Conservation (phyloP, 495 filamentous ascomycete genomes). For the Cercophora newfieldiana region DNA sequence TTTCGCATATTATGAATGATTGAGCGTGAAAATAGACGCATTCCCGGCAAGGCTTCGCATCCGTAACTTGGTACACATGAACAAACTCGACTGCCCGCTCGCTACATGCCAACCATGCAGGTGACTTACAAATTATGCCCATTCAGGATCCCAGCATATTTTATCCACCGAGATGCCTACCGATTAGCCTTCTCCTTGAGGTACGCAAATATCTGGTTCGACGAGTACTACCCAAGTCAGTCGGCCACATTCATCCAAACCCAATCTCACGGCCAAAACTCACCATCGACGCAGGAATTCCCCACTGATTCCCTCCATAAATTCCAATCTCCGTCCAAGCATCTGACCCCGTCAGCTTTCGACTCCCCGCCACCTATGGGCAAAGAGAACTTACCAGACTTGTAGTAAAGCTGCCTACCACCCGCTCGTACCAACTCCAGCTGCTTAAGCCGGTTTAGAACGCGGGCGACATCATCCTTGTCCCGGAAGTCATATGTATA, state of each 20-base stretch:
- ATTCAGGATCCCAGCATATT: background rate
- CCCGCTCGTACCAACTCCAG: constrained; percentile 56
- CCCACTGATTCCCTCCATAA: constrained; percentile 64
- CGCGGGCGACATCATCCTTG: constrained; percentile 63
- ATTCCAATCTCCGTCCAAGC: constrained; percentile 74
- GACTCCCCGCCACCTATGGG: background rate
- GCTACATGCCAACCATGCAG: background rate
- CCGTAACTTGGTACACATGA: no score
- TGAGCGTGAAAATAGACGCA: no score
- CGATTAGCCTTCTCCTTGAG: constrained; percentile 14
- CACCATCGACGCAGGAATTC: constrained; percentile 59
- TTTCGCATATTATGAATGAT: no score
- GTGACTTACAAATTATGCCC: no score
- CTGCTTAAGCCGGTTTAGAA: constrained; percentile 58
- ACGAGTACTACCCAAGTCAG: constrained; percentile 41
- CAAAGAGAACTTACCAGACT: constrained; percentile 51
- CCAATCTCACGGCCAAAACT: background rate
- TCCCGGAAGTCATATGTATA: constrained; percentile 77
- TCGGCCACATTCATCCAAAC: background rate
- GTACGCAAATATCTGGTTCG: constrained; percentile 36
- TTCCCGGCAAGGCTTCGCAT: no score
- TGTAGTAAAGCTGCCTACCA: constrained; percentile 69
- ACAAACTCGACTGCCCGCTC: no score
- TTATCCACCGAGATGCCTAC: background rate
- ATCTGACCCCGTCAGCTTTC: constrained; percentile 46